phyloP scores from a whole-genome alignment of 2,329 filamentous ascomycete species.

The Fusarium brachygibbosum region DNA sequence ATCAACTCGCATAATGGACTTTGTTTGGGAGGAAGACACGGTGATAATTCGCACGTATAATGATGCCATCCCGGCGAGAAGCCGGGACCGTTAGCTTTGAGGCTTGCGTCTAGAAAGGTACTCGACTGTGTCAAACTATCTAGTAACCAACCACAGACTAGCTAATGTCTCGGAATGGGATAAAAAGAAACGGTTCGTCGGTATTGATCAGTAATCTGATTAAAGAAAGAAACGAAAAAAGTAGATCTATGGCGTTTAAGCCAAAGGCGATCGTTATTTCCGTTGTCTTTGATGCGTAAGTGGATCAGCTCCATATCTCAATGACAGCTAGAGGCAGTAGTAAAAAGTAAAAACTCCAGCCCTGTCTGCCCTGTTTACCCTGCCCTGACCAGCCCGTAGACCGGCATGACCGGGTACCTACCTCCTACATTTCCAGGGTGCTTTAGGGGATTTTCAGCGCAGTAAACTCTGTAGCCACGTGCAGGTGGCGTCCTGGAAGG shows the following conservation, averaged over 20 bases:
- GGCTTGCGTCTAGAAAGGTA: neutral
- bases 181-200: neutral
- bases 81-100: neutral
- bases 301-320: too few relatives aligned
- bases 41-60: neutral
- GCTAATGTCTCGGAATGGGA: neutral
- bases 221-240: too few relatives aligned
- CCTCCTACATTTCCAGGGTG: neutral
- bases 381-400: neutral
- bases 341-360: neutral
- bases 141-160: neutral
- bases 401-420: neutral
- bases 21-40: neutral
- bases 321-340: too few relatives aligned
- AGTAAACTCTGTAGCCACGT: constrained; percentile 16
- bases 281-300: neutral
- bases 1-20: neutral
- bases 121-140: too few relatives aligned
- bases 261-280: constrained; percentile 1
- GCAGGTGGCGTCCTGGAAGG: neutral
- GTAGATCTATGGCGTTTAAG: neutral
- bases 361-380: neutral
- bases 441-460: neutral
- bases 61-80: neutral
- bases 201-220: constrained; percentile 24